Conservation (phyloP, 176 grass and related monocot genomes). For the Musa beccarii region DNA sequence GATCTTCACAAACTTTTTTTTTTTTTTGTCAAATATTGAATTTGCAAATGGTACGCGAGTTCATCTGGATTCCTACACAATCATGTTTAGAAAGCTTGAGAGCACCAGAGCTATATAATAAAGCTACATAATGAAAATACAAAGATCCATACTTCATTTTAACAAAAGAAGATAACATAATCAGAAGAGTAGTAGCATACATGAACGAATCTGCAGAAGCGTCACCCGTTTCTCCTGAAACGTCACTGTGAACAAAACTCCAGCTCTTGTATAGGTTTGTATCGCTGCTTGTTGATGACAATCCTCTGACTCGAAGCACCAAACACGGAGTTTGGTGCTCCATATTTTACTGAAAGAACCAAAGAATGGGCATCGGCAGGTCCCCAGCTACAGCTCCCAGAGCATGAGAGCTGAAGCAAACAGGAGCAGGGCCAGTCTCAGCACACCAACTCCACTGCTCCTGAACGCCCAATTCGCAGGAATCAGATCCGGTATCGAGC, state of each 20-base stretch:
- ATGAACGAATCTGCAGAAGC: neutral
- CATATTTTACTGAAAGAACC: slow-evolving; percentile 41
- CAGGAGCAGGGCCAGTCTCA: slow-evolving; percentile 31
- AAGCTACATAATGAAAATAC: too few relatives aligned
- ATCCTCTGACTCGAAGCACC: neutral
- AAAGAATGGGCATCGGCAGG: slow-evolving; percentile 37
- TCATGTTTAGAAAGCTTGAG: too few relatives aligned
- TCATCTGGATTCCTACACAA: too few relatives aligned
- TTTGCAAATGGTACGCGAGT: neutral
- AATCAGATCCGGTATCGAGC: slow-evolving; percentile 52
- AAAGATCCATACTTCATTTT: neutral
- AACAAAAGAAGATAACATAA: neutral
- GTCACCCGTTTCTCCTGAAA: neutral
- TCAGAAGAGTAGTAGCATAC: neutral
- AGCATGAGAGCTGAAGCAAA: slow-evolving; percentile 32
- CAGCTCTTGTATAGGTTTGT: neutral
- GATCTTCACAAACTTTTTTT: too few relatives aligned
- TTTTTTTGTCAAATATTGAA: neutral
- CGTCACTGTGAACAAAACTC: neutral
- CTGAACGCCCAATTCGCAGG: slow-evolving; percentile 39
- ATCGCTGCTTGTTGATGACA: neutral
- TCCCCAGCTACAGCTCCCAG: slow-evolving; percentile 41
- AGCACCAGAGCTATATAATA: too few relatives aligned
- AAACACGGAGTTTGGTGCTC: neutral
- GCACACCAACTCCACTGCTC: slow-evolving; percentile 7